Conservation (phyloP, 2,329 filamentous ascomycete species). For the Penicillium sp. region DNA sequence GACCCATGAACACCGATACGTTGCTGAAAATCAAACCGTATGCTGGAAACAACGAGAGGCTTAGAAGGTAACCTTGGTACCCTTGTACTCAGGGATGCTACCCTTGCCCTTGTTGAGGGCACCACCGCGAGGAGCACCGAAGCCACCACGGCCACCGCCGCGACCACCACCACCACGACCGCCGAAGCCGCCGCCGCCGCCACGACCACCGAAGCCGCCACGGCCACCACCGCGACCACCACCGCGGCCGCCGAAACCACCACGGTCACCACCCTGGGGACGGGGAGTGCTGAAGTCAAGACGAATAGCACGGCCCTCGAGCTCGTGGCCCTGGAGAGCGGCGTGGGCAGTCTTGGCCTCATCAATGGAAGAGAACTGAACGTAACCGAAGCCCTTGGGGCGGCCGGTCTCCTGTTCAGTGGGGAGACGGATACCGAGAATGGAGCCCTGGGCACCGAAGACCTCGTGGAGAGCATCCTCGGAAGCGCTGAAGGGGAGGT, state of each 20-base stretch:
- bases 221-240: slow-evolving; percentile 53
- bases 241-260: slow-evolving; percentile 48
- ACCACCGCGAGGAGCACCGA: slow-evolving; percentile 44
- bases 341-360: slow-evolving; percentile 75
- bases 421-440: slow-evolving; percentile 79
- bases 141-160: slow-evolving; percentile 49
- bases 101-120: slow-evolving; percentile 50
- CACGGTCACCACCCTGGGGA: slow-evolving; percentile 52
- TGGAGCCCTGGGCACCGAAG: slow-evolving; percentile 67
- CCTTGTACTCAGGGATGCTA: slow-evolving; percentile 65
- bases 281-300: slow-evolving; percentile 76
- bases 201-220: slow-evolving; percentile 52
- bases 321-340: slow-evolving; percentile 65
- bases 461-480: slow-evolving; percentile 71
- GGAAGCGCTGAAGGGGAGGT: slow-evolving; percentile 78
- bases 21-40: slow-evolving; percentile 14
- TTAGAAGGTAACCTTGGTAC: slow-evolving; percentile 73
- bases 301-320: slow-evolving; percentile 70
- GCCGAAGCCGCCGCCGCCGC: slow-evolving; percentile 41
- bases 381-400: slow-evolving; percentile 90
- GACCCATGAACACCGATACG: slow-evolving; percentile 22
- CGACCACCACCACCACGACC: slow-evolving; percentile 44
- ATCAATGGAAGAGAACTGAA: slow-evolving; percentile 75
- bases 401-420: slow-evolving; percentile 80
- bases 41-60: slow-evolving; percentile 18